Conservation (phyloP, 2,329 filamentous ascomycete species). For the Fusarium xylarioides region DNA sequence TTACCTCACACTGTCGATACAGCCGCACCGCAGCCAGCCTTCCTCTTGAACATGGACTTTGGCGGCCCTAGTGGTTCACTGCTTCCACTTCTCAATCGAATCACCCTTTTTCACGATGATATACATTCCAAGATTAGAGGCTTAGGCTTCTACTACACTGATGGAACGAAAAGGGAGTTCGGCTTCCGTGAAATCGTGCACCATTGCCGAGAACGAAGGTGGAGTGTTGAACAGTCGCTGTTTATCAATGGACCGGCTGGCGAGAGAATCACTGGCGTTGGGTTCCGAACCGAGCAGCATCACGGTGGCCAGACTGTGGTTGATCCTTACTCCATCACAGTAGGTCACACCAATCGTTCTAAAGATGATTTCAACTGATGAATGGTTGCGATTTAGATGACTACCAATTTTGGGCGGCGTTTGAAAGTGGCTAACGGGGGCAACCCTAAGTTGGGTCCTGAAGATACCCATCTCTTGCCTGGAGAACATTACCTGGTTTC, state of each 20-base stretch:
- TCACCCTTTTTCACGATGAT: not conserved
- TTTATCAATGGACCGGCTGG: slow-evolving; percentile 2
- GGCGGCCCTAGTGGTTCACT: not conserved
- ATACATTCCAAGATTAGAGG: rapidly evolving
- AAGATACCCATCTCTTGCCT: too few species aligned
- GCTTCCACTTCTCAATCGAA: not conserved
- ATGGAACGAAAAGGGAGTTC: not conserved
- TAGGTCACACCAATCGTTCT: not conserved
- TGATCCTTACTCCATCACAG: not conserved
- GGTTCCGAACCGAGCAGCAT: rapidly evolving
- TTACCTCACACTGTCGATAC: rapidly evolving
- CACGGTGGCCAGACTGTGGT: not conserved
- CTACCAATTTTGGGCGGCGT: not conserved
- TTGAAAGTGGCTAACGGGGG: not conserved
- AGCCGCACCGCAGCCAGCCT: not conserved
- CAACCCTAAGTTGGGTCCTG: too few species aligned
- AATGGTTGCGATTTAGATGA: not conserved
- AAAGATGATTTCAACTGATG: too few species aligned
- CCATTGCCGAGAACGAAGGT: not conserved
- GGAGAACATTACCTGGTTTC: not conserved
- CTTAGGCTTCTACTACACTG: slow-evolving; percentile 2
- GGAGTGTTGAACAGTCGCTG: not conserved
- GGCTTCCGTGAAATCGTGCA: not conserved
- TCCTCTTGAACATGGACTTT: slow-evolving; percentile 12
- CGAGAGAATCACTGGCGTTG: not conserved